Conservation (phyloP, 1,284 basidiomycete genomes). For the Thelephora terrestris region DNA sequence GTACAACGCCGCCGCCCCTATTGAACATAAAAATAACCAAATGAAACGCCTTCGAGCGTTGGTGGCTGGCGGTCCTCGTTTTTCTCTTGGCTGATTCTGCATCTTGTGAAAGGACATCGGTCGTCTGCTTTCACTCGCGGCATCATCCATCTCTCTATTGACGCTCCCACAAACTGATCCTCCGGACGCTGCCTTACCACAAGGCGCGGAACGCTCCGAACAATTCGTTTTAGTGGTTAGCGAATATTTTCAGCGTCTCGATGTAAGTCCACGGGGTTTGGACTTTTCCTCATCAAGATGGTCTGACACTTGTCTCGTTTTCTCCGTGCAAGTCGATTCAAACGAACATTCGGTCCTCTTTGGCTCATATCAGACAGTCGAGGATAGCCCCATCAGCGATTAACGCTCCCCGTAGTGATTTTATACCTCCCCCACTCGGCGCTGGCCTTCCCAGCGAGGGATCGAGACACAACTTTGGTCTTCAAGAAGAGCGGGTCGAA, state of each 20-base stretch:
- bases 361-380: slow-evolving; percentile 73
- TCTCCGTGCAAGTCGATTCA: slow-evolving; percentile 48
- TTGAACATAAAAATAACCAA: background rate
- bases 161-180: slow-evolving; percentile 69
- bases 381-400: slow-evolving; percentile 75
- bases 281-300: background rate
- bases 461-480: slow-evolving; percentile 29
- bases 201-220: slow-evolving; percentile 72
- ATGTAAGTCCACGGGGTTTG: slow-evolving; percentile 37
- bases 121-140: slow-evolving; percentile 59
- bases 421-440: slow-evolving; percentile 65
- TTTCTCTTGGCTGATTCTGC: background rate
- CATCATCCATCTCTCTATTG: slow-evolving; percentile 64
- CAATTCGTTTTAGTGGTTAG: slow-evolving; percentile 75
- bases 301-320: slow-evolving; percentile 5
- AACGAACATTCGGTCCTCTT: slow-evolving; percentile 58
- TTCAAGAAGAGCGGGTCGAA: slow-evolving; percentile 68
- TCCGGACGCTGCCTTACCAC: slow-evolving; percentile 53
- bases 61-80: background rate
- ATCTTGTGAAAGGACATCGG: slow-evolving; percentile 50
- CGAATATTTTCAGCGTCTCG: slow-evolving; percentile 73
- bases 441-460: slow-evolving; percentile 53
- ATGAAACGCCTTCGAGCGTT: background rate
- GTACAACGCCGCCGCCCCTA: background rate
- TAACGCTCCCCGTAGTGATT: slow-evolving; percentile 59